Evolutionary conservation across 345 rosid genomes (phyloP).

Genomic region (Boechera divaricarpa): DNA sequence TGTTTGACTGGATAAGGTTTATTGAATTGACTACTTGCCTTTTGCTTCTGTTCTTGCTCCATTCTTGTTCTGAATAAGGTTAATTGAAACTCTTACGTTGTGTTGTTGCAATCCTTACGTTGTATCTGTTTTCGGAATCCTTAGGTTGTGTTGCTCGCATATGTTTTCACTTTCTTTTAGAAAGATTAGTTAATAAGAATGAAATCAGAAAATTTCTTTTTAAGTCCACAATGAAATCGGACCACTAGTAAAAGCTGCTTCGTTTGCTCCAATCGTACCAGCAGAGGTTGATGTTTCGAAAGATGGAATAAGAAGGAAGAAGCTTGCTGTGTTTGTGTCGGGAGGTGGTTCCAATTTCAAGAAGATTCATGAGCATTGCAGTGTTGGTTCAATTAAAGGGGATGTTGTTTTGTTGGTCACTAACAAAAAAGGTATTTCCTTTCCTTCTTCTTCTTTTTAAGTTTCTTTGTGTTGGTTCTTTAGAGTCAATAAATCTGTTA

Average conservation of each 20-base stretch:
- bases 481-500: background rate
- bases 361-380: constrained; percentile 75
- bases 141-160: constrained; percentile 5
- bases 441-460: background rate
- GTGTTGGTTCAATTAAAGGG: constrained; percentile 60
- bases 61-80: background rate
- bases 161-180: background rate
- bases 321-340: constrained; percentile 57
- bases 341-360: constrained; percentile 60
- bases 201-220: background rate
- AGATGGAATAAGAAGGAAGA: constrained; percentile 55
- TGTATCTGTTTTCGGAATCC: background rate
- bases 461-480: background rate
- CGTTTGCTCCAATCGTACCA: background rate
- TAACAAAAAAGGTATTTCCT: constrained; percentile 58
- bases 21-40: constrained; percentile 11
- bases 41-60: constrained; percentile 3
- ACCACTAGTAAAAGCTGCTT: constrained; percentile 36
- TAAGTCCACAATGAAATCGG: background rate
- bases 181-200: background rate
- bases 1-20: constrained; percentile 33
- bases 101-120: too few species aligned
- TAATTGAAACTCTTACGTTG: too few species aligned
- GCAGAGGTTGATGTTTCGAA: constrained; percentile 22
- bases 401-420: constrained; percentile 77